Evolutionary conservation across 2,329 filamentous ascomycete species (phyloP).

Genomic region (Alternaria sp.): DNA sequence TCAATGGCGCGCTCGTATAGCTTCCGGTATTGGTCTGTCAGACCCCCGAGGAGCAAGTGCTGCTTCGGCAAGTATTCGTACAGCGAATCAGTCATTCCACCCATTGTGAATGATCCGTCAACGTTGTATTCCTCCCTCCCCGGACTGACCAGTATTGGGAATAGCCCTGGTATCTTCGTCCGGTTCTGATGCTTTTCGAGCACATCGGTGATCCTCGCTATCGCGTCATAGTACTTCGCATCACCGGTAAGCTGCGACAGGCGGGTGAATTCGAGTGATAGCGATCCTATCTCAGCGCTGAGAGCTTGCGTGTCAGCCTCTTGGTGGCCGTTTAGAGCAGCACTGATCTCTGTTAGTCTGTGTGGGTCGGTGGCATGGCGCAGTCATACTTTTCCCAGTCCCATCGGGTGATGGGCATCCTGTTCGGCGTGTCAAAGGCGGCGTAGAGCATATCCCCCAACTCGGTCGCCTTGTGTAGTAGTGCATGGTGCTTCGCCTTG

Average conservation of each 20-base stretch:
- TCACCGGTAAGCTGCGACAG: conserved; percentile 48
- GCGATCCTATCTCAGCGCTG: conserved; percentile 47
- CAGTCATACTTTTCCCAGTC: conserved; percentile 44
- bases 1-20: conserved; percentile 74
- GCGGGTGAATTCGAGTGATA: conserved; percentile 50
- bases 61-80: conserved; percentile 68
- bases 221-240: conserved; percentile 49
- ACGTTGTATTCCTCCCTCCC: conserved; percentile 35
- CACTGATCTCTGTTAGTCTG: conserved; percentile 29
- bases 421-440: conserved; percentile 53
- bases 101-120: conserved; percentile 57
- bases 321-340: conserved; percentile 38
- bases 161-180: conserved; percentile 47
- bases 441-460: conserved; percentile 54
- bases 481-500: conserved; percentile 40
- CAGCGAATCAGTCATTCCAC: conserved; percentile 62
- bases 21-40: conserved; percentile 72
- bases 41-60: conserved; percentile 77
- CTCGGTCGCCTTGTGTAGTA: conserved; percentile 50
- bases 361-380: not conserved
- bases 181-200: conserved; percentile 45
- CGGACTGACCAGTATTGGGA: conserved; percentile 45
- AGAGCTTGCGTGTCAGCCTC: conserved; percentile 39
- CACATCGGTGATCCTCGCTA: conserved; percentile 44
- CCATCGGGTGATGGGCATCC: conserved; percentile 51